Evolutionary conservation across 1,284 basidiomycete genomes (phyloP).

Genomic region (Rhodotorula mucilaginosa): DNA sequence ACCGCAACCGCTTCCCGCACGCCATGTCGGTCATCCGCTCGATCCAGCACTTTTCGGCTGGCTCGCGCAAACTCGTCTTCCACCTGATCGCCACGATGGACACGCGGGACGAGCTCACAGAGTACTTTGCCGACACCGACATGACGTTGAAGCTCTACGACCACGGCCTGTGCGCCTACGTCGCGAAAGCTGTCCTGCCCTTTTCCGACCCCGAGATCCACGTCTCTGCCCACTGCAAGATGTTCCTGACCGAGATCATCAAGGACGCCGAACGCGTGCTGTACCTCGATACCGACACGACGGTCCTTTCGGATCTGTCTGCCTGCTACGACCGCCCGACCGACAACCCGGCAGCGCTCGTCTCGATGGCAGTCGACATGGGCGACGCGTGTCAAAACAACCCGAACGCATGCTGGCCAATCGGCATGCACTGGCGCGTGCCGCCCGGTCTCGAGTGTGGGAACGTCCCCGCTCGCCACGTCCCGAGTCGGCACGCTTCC

Average conservation of each 20-base stretch:
- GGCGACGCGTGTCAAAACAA: conserved; percentile 37
- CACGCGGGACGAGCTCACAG: conserved; percentile 19
- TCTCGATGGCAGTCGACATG: conserved; percentile 39
- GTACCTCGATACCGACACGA: conserved; percentile 40
- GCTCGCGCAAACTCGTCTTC: conserved; percentile 26
- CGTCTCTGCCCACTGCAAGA: conserved; percentile 40
- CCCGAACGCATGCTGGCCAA: conserved; percentile 39
- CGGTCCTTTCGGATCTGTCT: conserved; percentile 31
- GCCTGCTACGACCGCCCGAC: conserved; percentile 29
- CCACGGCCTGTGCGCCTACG: conserved; percentile 25
- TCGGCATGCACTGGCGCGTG: conserved; percentile 32
- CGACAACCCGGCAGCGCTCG: conserved; percentile 13
- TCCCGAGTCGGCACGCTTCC: neutral
- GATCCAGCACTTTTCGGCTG: conserved; percentile 23
- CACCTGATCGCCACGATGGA: conserved; percentile 31
- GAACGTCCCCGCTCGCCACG: conserved; percentile 18
- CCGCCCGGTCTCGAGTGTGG: conserved; percentile 33
- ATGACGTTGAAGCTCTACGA: conserved; percentile 33
- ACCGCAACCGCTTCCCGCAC: conserved; percentile 32
- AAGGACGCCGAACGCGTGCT: conserved; percentile 32
- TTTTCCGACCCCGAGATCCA: conserved; percentile 40
- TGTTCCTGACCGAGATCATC: conserved; percentile 40
- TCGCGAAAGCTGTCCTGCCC: conserved; percentile 20
- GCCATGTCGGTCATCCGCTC: conserved; percentile 39
- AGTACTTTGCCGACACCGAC: conserved; percentile 14